Evolutionary conservation across 768 basidiomycete species (phyloP).

Genomic region (Tylopilus rubrobrunneus): DNA sequence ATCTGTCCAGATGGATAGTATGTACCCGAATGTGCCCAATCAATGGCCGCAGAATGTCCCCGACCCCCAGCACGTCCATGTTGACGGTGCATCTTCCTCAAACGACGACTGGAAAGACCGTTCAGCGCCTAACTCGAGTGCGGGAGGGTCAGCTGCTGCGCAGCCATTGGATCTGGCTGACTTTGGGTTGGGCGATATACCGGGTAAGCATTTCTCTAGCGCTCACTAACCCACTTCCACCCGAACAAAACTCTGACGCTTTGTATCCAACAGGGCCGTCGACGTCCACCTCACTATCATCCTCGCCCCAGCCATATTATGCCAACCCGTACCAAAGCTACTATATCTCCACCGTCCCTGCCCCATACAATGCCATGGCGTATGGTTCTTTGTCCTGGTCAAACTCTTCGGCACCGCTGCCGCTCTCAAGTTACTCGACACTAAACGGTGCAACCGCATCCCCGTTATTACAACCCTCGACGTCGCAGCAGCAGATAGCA

Average conservation of each 20-base stretch:
- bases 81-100: constrained; percentile 26
- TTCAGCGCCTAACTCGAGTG: constrained; percentile 19
- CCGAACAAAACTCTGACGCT: constrained; percentile 9
- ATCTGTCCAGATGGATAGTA: constrained; percentile 41
- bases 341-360: constrained; percentile 38
- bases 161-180: constrained; percentile 41
- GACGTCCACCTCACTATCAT: constrained; percentile 37
- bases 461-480: constrained; percentile 29
- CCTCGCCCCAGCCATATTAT: constrained; percentile 41
- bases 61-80: constrained; percentile 31
- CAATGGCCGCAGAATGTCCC: constrained; percentile 39
- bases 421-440: constrained; percentile 72
- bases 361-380: constrained; percentile 50
- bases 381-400: constrained; percentile 53
- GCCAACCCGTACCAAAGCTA: constrained; percentile 39
- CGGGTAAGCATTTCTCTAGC: constrained; percentile 38
- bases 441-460: constrained; percentile 70
- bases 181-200: constrained; percentile 40
- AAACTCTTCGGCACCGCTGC: constrained; percentile 39
- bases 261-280: constrained; percentile 31
- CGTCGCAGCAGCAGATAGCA: constrained; percentile 30
- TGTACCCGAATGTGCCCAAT: constrained; percentile 44
- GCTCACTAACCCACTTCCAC: constrained; percentile 20
- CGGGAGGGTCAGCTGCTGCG: constrained; percentile 29
- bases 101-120: constrained; percentile 42